Evolutionary conservation across 2,329 filamentous ascomycete species (phyloP).

Genomic region (Leptoxyphium fumago): DNA sequence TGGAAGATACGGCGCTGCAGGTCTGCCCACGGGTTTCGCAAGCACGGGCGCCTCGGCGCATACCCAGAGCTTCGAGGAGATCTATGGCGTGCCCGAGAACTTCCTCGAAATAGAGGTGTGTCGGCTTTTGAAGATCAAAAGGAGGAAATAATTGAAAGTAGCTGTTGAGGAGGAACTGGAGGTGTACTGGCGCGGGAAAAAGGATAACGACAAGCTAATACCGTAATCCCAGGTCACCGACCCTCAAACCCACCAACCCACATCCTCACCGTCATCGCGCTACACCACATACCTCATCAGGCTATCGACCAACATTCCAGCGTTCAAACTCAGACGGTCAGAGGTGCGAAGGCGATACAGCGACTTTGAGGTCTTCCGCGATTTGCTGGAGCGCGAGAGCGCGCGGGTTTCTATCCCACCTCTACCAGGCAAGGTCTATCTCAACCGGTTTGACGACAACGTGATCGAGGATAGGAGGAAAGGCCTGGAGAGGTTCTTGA

Average conservation of each 20-base stretch:
- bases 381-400: conserved; percentile 90
- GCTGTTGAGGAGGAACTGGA: not conserved
- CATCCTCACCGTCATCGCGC: conserved; percentile 38
- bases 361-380: conserved; percentile 97
- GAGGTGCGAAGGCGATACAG: conserved; percentile 87
- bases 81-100: conserved; percentile 96
- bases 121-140: not conserved
- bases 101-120: conserved; percentile 90
- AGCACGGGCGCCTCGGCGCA: conserved; percentile 15
- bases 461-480: conserved; percentile 90
- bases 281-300: conserved; percentile 99
- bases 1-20: not conserved
- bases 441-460: conserved; percentile 93
- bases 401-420: conserved; percentile 92
- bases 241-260: conserved; percentile 86
- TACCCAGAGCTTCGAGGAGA: conserved; percentile 87
- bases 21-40: conserved; percentile 18
- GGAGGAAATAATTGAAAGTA: not conserved
- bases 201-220: no score
- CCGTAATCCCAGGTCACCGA: conserved; percentile 59
- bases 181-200: no score
- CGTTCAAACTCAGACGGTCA: conserved; percentile 81
- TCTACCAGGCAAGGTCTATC: conserved; percentile 92
- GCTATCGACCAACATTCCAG: conserved; percentile 95
- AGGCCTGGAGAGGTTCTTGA: conserved; percentile 85